Base-by-base conservation (phyloP, 805 yeast genomes). In the Blastobotrys parvus region DNA sequence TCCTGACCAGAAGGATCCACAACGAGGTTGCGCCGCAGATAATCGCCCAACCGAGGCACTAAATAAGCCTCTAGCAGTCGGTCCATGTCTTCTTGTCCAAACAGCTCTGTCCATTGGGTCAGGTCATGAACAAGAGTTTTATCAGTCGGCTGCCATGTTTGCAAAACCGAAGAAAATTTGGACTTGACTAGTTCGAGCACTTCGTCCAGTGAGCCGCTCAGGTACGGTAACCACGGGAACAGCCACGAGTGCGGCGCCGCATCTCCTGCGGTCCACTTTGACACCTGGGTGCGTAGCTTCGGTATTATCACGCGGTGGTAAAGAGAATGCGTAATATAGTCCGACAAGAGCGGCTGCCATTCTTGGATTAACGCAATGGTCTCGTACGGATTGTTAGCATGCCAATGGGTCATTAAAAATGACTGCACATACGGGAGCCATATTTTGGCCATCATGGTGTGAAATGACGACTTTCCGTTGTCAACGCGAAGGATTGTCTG, bases 321-420 rank as follows among this genome's bases (percentile, higher is more conserved):
- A 11, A 74, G 41, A 35, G 55, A 54, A 3, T 59, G 51, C 11
- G 63, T 50, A 1, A 61, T 50, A 3, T 47, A 42, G 0, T 38
- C 38, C 2, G 71, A 66, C 2, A 73, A 41, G 2, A 71, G 45
- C 1, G 53, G 56, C 19, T 55, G 59, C 78, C 75, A 71, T 17
- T 65, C 67, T 16, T 71, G 58, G 0, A 74, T 40, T 2, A 70
- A 43, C 0, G 64, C 54, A 4, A 72, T 55, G 1, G 67, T 69
- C 10, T 67, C 42, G 37, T 65, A 62, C 1, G 76, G 71, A 33
- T 65, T 62, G 15, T 51, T 40, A 3, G 63, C 54, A 6, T 63
- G 48, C 77, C 78, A 73, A 4, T 57, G 50, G 6, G 52, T 39
- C 8, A 40, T 38, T 10, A 71, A 54, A 10, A 54, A 55, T 0